Base-by-base conservation (phyloP, 2,329 filamentous ascomycete species). In the Sclerotinia subarctica region DNA sequence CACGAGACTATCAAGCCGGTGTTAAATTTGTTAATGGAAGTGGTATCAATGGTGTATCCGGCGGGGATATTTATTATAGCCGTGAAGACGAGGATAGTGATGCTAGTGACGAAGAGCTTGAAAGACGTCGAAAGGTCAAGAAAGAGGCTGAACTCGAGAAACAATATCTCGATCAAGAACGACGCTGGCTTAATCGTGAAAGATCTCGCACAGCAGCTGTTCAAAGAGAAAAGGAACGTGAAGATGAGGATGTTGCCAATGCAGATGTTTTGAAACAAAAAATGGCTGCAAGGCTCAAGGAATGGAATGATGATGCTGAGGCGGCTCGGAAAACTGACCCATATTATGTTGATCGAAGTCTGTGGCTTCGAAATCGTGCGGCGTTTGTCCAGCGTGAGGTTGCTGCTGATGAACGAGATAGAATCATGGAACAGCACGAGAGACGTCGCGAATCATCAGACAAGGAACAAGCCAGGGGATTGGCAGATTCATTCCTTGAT, bases 261-360 rank as follows among this genome's bases (percentile, higher is more conserved):
- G 78, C 86, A 3, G 85, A 89, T 70, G 85, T 87, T 59, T 85
- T 86, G 64, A 87, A 85, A 69, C 86, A 89, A 42, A 86, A 88
- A 60, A 88, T 90, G 79, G 86, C 90, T 10, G 88, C 91, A 74
- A 86, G 90, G 68, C 83, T 97, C 68, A 82, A 82, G 76, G 87
- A 90, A n/a, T 98, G 93, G 87, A 90, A 98, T 73, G 95, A 99
- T 74, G 93, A 97, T 73, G 81, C 85, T n/a, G 94, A 98, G 79
- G 85, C 87, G 8, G 83, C 83, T 24, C 85, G 89, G 32, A 93
- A 92, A 78, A 81, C 82, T 3, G 88, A 93, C 70, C 85, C 91
- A 51, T 99, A 97, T 82, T 98, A 97, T 80, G 85, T 89, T 60
- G 94, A 99, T 74, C 91, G 90, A 62, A 90, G 89, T 52, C 85